phyloP scores from a whole-genome alignment of 2,329 filamentous ascomycete species.

The Ceratocystis lukuohia region DNA sequence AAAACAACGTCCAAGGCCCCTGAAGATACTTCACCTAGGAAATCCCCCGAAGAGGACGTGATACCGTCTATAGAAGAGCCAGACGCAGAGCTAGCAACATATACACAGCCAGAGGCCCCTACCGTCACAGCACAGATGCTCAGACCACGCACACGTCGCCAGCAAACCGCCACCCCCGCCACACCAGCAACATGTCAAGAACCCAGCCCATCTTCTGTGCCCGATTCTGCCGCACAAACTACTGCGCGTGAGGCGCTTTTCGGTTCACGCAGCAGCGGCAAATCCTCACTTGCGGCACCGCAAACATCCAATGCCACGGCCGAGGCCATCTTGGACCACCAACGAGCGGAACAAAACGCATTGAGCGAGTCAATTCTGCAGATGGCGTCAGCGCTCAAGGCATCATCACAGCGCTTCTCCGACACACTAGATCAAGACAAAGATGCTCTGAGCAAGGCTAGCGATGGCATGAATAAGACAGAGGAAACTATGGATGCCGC shows the following conservation, averaged over 20 bases:
- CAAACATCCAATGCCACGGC: constrained; percentile 38
- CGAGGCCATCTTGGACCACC: constrained; percentile 61
- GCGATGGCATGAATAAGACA: constrained; percentile 64
- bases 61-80: background rate
- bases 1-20: constrained; percentile 34
- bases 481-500: constrained; percentile 64
- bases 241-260: constrained; percentile 12
- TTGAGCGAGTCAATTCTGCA: constrained; percentile 69
- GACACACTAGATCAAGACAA: constrained; percentile 58
- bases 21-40: background rate
- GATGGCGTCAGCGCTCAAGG: constrained; percentile 66
- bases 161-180: background rate
- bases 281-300: constrained; percentile 26
- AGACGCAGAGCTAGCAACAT: background rate
- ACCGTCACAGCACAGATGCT: constrained; percentile 9
- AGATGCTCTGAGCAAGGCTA: constrained; percentile 55
- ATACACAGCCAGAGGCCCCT: background rate
- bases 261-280: constrained; percentile 8
- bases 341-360: constrained; percentile 69
- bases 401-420: constrained; percentile 58
- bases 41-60: background rate
- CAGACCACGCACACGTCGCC: constrained; percentile 7
- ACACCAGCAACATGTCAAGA: background rate
- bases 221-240: background rate
- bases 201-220: background rate